Conservation (phyloP, 192 early-diverging fungal genomes). For the Phlyctochytrium planicorne region DNA sequence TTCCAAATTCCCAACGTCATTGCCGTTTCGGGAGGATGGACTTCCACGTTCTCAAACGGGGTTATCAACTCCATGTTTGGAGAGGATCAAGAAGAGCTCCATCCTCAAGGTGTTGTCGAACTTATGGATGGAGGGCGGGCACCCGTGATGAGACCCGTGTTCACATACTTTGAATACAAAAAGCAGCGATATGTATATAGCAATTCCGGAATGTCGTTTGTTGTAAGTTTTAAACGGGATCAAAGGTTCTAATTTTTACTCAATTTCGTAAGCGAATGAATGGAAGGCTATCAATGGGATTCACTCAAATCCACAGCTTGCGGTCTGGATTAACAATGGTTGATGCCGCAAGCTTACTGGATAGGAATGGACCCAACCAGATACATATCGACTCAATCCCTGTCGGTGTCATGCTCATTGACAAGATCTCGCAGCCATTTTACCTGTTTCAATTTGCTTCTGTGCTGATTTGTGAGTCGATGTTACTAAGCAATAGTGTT, state of each 20-base stretch:
- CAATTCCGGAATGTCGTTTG: constrained; percentile 25
- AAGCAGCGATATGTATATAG: constrained; percentile 43
- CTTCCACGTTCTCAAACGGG: too few relatives aligned
- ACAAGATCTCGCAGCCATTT: constrained; percentile 48
- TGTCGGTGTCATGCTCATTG: constrained; percentile 28
- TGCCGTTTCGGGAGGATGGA: neutral
- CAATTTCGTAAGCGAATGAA: constrained; percentile 27
- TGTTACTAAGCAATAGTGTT: neutral
- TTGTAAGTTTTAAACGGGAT: constrained; percentile 22
- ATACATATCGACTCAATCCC: constrained; percentile 36
- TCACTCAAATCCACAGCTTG: constrained; percentile 25
- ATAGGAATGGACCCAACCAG: constrained; percentile 34
- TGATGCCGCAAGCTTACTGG: constrained; percentile 20
- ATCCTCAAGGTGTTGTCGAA: too few relatives aligned
- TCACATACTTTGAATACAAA: constrained; percentile 35
- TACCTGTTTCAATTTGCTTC: constrained; percentile 50
- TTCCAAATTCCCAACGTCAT: neutral
- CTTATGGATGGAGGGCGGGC: neutral
- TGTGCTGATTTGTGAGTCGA: constrained; percentile 42
- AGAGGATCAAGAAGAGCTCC: too few relatives aligned
- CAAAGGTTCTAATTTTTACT: neutral
- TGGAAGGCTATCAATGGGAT: constrained; percentile 18
- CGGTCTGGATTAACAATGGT: constrained; percentile 19
- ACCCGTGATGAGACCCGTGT: constrained; percentile 3
- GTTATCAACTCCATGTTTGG: neutral